These are phyloP conservation scores for Wickerhamiella hasegawae DNA, from an alignment of 805 yeast species.

Conservation along the genomic window DNA sequence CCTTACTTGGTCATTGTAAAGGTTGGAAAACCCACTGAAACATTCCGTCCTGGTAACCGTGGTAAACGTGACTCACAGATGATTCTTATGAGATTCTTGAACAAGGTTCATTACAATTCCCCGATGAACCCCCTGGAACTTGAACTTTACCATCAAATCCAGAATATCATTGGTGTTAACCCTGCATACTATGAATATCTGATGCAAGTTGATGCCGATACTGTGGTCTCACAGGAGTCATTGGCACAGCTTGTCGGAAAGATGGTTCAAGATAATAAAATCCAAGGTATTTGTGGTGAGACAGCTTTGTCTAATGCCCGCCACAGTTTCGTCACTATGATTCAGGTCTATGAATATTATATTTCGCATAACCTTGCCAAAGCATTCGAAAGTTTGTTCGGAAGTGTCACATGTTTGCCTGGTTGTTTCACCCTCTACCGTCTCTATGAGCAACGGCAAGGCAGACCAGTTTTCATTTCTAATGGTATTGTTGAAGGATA, in stretches of 20 bases:
- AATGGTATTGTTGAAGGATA: constrained; percentile 42
- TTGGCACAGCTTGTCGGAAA: constrained; percentile 39
- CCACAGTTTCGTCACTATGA: constrained; percentile 38
- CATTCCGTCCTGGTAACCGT: constrained; percentile 42
- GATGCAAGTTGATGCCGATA: constrained; percentile 51
- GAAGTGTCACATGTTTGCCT: constrained; percentile 49
- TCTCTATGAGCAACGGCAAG: constrained; percentile 36
- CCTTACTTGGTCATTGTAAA: constrained; percentile 42
- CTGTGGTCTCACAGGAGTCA: constrained; percentile 38
- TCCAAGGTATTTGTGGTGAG: constrained; percentile 50
- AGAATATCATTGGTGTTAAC: constrained; percentile 42
- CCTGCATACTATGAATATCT: constrained; percentile 39
- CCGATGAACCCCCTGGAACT: constrained; percentile 45
- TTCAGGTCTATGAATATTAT: constrained; percentile 49
- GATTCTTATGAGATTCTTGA: constrained; percentile 43
- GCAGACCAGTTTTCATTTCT: constrained; percentile 45
- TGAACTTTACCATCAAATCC: constrained; percentile 37
- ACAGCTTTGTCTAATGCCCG: constrained; percentile 39
- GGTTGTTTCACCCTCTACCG: constrained; percentile 50
- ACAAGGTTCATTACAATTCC: constrained; percentile 42
- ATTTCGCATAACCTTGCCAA: constrained; percentile 48
- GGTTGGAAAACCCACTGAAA: constrained; percentile 46
- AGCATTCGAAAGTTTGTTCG: constrained; percentile 46
- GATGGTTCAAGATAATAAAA: constrained; percentile 36
- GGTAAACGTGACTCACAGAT: constrained; percentile 53